A percentile compares a stretch with the other conserved stretches of the same genome.
These are phyloP conservation scores for Cytospora chrysosperma DNA, from an alignment of 2,329 filamentous ascomycete genomes.

Conservation along the genomic window DNA sequence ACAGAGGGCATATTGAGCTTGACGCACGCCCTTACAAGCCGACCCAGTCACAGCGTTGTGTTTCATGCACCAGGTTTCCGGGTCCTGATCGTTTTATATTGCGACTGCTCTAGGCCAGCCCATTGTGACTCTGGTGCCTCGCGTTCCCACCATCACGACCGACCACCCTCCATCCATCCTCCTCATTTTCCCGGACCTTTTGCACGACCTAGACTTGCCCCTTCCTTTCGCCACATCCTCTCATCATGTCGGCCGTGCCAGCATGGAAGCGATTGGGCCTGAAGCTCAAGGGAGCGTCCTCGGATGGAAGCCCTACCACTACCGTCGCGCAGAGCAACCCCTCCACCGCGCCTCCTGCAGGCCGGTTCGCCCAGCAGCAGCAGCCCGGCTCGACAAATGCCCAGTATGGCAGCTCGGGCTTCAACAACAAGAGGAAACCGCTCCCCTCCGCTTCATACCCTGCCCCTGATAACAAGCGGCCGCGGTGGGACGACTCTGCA, in stretches of 20 bases:
- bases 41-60: constrained; percentile 19
- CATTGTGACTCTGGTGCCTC: constrained; percentile 13
- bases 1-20: constrained; percentile 3
- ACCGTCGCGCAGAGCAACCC: constrained; percentile 28
- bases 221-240: constrained; percentile 26
- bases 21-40: constrained; percentile 15
- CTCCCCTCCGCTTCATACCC: constrained; percentile 39
- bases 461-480: constrained; percentile 37
- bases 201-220: constrained; percentile 20
- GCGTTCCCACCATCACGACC: constrained; percentile 1
- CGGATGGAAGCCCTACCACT: constrained; percentile 35
- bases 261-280: constrained; percentile 64
- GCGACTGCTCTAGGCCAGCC: not conserved
- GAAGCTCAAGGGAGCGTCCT: constrained; percentile 53
- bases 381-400: constrained; percentile 31
- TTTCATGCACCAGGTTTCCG: constrained; percentile 6
- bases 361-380: constrained; percentile 25
- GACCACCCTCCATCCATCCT: constrained; percentile 2
- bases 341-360: constrained; percentile 24
- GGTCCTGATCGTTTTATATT: constrained; percentile 2
- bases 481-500: constrained; percentile 28
- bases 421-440: constrained; percentile 51
- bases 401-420: constrained; percentile 32
- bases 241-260: constrained; percentile 49
- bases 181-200: constrained; percentile 18